Evolutionary conservation across 495 filamentous ascomycete species (phyloP).

Genomic region (Echria macrotheca): DNA sequence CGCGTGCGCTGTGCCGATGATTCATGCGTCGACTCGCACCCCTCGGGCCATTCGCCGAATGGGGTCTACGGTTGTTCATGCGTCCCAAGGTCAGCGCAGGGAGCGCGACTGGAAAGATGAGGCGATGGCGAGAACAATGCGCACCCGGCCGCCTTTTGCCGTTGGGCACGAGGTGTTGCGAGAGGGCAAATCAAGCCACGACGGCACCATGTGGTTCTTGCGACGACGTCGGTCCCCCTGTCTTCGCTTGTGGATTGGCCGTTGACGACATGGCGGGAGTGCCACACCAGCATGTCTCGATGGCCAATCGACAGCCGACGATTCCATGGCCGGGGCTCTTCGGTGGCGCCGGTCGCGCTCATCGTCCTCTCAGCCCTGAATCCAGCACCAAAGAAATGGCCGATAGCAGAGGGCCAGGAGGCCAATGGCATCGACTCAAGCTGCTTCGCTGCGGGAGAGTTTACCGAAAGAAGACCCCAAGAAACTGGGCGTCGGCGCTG

Average conservation of each 20-base stretch:
- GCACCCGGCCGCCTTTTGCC: constrained; percentile 2
- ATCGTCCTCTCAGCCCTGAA: constrained; percentile 4
- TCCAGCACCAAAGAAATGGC: not conserved
- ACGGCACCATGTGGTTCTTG: constrained; percentile 13
- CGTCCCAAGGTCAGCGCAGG: not conserved
- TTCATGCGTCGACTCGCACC: constrained; percentile 14
- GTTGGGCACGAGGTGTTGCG: constrained; percentile 1
- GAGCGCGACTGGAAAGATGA: not conserved
- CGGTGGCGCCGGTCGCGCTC: constrained; percentile 10
- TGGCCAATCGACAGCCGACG: constrained; percentile 13
- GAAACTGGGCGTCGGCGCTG: constrained; percentile 3
- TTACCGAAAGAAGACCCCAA: constrained; percentile 5
- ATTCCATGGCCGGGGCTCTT: constrained; percentile 4
- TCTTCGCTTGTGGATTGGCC: constrained; percentile 13
- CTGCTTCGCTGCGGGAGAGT: constrained; percentile 5
- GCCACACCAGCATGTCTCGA: constrained; percentile 6
- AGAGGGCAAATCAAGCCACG: not conserved
- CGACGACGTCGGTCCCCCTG: not conserved
- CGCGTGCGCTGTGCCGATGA: constrained; percentile 8
- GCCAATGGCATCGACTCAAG: no score
- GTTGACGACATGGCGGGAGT: constrained; percentile 1
- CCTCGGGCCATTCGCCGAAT: constrained; percentile 9
- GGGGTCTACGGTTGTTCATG: constrained; percentile 14
- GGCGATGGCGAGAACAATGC: constrained; percentile 4
- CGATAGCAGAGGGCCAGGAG: no score